These are phyloP conservation scores for Geotrichum histeridarum DNA, from an alignment of 1,139 yeast species.

Conservation along the genomic window DNA sequence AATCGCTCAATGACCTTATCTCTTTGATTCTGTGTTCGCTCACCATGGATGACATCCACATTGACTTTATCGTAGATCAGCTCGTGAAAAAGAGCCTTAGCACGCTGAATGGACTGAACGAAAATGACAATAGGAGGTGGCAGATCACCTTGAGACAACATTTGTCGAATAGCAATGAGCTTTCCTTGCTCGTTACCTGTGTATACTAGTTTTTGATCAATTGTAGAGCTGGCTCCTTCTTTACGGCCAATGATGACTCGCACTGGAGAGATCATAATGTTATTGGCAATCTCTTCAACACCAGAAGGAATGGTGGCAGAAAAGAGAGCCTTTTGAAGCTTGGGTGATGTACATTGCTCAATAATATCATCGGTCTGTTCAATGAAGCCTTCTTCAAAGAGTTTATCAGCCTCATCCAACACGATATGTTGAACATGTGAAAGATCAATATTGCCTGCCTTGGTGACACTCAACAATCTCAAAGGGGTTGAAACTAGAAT, in stretches of 20 bases:
- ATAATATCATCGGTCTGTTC: slow-evolving; percentile 87
- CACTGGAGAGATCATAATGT: slow-evolving; percentile 79
- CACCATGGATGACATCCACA: slow-evolving; percentile 95
- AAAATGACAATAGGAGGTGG: slow-evolving; percentile 92
- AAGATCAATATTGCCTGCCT: slow-evolving; percentile 54
- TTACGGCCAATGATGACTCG: slow-evolving; percentile 89
- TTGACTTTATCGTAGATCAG: slow-evolving; percentile 82
- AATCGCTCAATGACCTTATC: slow-evolving; percentile 79
- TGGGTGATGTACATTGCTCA: slow-evolving; percentile 54
- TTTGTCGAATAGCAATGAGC: slow-evolving; percentile 80
- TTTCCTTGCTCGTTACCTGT: slow-evolving; percentile 96
- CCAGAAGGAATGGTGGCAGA: slow-evolving; percentile 95
- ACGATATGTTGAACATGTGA: slow-evolving; percentile 65
- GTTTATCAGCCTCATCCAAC: slow-evolving; percentile 93
- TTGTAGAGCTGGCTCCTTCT: slow-evolving; percentile 81
- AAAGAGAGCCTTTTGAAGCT: slow-evolving; percentile 63
- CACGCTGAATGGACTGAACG: slow-evolving; percentile 86
- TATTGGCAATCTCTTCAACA: slow-evolving; percentile 81
- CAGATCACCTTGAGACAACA: slow-evolving; percentile 78
- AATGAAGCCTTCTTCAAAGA: slow-evolving; percentile 84
- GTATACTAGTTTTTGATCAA: slow-evolving; percentile 77
- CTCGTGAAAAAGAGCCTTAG: slow-evolving; percentile 92
- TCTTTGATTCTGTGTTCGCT: slow-evolving; percentile 84
- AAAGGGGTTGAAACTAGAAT: slow-evolving; percentile 83
- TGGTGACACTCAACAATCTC: slow-evolving; percentile 73